phyloP scores from a whole-genome alignment of 305 asterid genomes.

The Fraxinus dipetala region DNA sequence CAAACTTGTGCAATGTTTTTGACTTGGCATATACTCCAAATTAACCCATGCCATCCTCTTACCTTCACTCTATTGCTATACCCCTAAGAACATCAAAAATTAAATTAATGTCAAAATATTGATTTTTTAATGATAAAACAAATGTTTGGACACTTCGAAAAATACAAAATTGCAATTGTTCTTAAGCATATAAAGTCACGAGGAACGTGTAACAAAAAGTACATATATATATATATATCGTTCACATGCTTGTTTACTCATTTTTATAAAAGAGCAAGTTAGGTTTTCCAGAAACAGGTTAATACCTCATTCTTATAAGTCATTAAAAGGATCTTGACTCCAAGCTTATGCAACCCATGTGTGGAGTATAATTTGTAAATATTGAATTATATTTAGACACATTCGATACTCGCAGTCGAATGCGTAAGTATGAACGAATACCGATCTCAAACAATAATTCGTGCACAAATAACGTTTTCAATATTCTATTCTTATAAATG shows the following conservation, averaged over 20 bases:
- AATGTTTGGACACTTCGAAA: not conserved
- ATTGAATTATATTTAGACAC: not conserved
- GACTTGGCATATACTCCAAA: conserved; percentile 16
- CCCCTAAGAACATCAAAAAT: not conserved
- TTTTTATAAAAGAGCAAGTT: conserved; percentile 37
- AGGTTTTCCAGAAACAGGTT: conserved; percentile 42
- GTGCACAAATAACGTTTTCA: not conserved
- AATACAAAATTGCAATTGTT: not conserved
- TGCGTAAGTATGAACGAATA: not conserved
- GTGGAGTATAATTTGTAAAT: conserved; percentile 8
- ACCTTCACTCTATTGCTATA: conserved; percentile 1
- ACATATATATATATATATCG: not conserved
- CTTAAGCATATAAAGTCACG: conserved; percentile 10
- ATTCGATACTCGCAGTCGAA: not conserved
- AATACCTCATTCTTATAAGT: conserved; percentile 35
- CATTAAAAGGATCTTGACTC: conserved; percentile 31
- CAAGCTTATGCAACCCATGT: conserved; percentile 41
- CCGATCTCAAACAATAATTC: no score
- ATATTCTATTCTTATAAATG: not conserved
- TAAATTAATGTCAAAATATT: not conserved
- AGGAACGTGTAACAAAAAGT: conserved; percentile 5
- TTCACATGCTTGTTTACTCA: conserved; percentile 31
- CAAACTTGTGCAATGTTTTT: not conserved
- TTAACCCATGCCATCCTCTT: conserved; percentile 9
- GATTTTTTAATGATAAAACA: not conserved